phyloP scores from a whole-genome alignment of 345 rosid species.

The Conringia planisiliqua region DNA sequence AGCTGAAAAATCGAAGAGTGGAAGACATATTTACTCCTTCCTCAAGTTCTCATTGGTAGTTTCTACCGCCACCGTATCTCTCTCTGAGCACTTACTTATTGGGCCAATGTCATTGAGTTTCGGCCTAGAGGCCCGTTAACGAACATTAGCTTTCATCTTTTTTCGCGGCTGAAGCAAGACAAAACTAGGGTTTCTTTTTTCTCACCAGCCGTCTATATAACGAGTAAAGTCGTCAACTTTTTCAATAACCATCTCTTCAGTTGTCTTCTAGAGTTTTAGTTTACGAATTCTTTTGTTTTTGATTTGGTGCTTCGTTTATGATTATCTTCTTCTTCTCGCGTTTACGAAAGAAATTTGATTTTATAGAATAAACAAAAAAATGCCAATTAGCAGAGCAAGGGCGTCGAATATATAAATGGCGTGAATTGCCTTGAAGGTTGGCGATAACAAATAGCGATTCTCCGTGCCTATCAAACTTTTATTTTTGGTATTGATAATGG shows the following conservation, averaged over 20 bases:
- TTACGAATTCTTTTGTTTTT: neutral
- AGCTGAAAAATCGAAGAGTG: neutral
- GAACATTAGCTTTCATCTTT: neutral
- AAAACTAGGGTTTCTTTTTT: constrained; percentile 16
- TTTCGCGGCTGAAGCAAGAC: neutral
- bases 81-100: neutral
- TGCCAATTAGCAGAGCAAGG: constrained; percentile 82
- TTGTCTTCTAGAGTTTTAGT: neutral
- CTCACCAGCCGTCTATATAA: constrained; percentile 4
- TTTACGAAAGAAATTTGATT: neutral
- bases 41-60: constrained; percentile 1
- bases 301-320: neutral
- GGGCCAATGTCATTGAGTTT: constrained; percentile 1
- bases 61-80: constrained; percentile 13
- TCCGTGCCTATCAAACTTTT: constrained; percentile 64
- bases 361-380: neutral
- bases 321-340: no score
- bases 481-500: constrained; percentile 47
- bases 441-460: constrained; percentile 55
- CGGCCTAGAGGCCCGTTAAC: neutral
- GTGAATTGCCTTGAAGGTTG: constrained; percentile 76
- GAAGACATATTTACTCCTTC: neutral
- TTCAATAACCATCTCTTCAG: neutral
- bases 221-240: neutral
- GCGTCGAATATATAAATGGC: constrained; percentile 45